Conservation (phyloP, 2,329 filamentous ascomycete genomes). For the Fusarium falciforme region DNA sequence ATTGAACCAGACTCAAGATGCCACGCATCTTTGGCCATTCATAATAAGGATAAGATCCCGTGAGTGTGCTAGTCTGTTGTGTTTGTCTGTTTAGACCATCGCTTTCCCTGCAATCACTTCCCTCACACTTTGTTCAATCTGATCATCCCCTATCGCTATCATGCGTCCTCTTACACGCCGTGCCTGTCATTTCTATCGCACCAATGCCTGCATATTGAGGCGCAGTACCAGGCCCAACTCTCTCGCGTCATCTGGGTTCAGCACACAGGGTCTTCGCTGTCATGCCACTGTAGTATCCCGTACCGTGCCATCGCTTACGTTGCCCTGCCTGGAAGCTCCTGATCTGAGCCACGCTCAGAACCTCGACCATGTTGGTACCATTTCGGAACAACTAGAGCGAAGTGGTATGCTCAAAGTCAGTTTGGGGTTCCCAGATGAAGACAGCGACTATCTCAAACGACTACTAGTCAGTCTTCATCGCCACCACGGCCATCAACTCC, state of each 20-base stretch:
- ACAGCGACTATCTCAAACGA: conserved; percentile 49
- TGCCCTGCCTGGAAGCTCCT: conserved; percentile 26
- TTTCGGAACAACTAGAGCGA: conserved; percentile 26
- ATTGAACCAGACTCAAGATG: not conserved
- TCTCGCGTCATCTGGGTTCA: not conserved
- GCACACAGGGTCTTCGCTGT: not conserved
- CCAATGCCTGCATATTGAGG: not conserved
- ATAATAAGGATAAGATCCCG: not conserved
- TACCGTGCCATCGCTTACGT: conserved; percentile 3
- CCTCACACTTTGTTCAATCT: not conserved
- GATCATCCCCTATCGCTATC: not conserved
- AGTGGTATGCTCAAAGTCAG: conserved; percentile 52
- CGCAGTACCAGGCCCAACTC: not conserved
- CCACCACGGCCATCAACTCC: conserved; percentile 50
- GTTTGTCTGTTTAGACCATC: not conserved
- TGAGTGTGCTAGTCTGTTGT: not conserved
- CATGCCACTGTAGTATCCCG: conserved; percentile 9
- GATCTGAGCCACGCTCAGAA: conserved; percentile 24
- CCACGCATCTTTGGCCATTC: not conserved
- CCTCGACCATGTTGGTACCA: conserved; percentile 24
- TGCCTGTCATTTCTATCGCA: not conserved
- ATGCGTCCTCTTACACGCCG: conserved; percentile 9
- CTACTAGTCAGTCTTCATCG: conserved; percentile 49
- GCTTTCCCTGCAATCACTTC: not conserved
- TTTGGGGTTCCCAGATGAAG: conserved; percentile 47